Conservation (phyloP, 495 filamentous ascomycete genomes). For the Diplogelasinospora grovesii region DNA sequence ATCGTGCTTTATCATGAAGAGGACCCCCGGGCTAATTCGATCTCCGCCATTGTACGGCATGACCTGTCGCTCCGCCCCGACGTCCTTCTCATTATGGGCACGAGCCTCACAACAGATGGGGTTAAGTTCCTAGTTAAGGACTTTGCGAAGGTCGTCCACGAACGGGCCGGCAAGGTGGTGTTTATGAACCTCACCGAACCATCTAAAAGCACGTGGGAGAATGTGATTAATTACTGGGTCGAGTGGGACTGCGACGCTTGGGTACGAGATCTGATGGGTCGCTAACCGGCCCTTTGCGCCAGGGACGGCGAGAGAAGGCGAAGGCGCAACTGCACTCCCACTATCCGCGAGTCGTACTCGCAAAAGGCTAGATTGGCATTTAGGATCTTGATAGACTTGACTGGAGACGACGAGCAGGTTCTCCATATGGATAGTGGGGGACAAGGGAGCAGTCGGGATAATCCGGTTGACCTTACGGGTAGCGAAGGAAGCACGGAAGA, state of each 20-base stretch:
- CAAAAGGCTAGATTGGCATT: conserved; percentile 3
- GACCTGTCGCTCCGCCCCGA: conserved; percentile 9
- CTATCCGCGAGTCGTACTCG: background rate
- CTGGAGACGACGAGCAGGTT: conserved; percentile 5
- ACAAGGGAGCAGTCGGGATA: conserved; percentile 7
- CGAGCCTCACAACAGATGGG: conserved; percentile 12
- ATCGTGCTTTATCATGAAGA: conserved; percentile 12
- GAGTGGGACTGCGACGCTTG: conserved; percentile 11
- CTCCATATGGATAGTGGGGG: conserved; percentile 4
- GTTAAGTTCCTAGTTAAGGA: conserved; percentile 12
- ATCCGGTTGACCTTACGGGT: conserved; percentile 9
- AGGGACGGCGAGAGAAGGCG: background rate
- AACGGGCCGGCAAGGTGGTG: conserved; percentile 11
- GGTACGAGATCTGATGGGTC: conserved; percentile 9
- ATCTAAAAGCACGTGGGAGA: conserved; percentile 4
- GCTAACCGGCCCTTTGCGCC: conserved; percentile 10
- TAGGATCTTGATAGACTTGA: conserved; percentile 8
- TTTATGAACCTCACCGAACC: conserved; percentile 12
- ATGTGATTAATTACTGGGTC: conserved; percentile 12
- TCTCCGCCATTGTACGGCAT: conserved; percentile 12
- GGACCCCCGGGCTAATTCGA: conserved; percentile 10
- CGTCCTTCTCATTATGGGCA: conserved; percentile 16
- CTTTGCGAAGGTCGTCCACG: conserved; percentile 10
- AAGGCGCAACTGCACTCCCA: background rate
- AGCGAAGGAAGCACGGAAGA: no score